Evolutionary conservation across 2,329 filamentous ascomycete species (phyloP), one percentile per base, ranked within the genome.

Genomic region (Sporothrix sp.): DNA sequence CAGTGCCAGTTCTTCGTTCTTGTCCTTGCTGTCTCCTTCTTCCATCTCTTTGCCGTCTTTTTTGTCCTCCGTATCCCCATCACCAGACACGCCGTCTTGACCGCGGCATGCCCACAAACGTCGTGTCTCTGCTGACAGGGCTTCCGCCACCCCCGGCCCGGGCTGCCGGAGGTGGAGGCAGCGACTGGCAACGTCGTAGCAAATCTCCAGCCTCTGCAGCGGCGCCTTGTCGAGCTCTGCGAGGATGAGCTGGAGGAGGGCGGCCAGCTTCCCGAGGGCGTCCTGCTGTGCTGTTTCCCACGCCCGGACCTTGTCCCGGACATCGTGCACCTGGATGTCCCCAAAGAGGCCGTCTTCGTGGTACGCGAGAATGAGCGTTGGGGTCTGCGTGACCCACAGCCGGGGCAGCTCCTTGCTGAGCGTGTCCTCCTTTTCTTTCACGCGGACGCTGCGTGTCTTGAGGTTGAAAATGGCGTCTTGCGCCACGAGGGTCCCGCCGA

Each of bases 381-480:
- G 58, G 4, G 67, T 62, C 50, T 69, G 70, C 0, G 62, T 51
- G 1, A 68, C 51, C 70, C 71, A 74, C 8, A 73, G 58, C 0
- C 68, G 68, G 4, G 67, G 68, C 9, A 73, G 56, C 38, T 72
- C 65, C 4, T 65, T 56, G 10, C 52, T 60, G 0, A 71, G 53
- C 16, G 61, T 59, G 43, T 66, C 60, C 2, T 59, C 58, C 16
- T 40, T 25, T 3, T 56, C 53, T 14, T 55, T 52, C n/a, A 56
- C 57, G 1, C 52, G 48, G 6, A 57, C 49, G 18, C 60, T 65
- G 23, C 71, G 66, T 1, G 71, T 73, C 58, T 73, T 73, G 52
- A 73, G 60, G 30, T 73, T 71, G 42, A 73, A 70, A 13, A 72
- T 36, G 2, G 55, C 51, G 0, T 56, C 39, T 16, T 71, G 69